A percentile compares a stretch with the other conserved stretches of the same genome.
phyloP scores from a whole-genome alignment of 139 green algal species.

The Pseudopediastrum boryanum region DNA sequence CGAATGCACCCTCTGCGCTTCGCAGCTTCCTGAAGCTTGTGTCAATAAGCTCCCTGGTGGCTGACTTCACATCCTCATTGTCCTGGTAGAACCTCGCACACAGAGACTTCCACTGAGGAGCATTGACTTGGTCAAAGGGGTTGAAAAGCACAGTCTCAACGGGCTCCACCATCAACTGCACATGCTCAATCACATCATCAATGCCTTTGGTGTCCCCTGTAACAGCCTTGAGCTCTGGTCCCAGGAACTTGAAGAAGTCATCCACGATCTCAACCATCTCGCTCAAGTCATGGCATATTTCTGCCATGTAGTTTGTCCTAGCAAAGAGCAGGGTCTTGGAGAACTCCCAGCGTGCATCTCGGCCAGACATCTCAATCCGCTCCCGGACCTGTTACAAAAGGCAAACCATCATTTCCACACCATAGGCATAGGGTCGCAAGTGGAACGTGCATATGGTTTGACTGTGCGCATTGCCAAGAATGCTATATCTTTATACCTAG shows the following conservation, averaged over 20 bases:
- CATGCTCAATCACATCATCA: constrained; percentile 73
- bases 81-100: constrained; percentile 73
- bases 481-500: too few species aligned
- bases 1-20: constrained; percentile 83
- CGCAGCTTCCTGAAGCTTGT: constrained; percentile 91
- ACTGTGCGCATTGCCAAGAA: too few species aligned
- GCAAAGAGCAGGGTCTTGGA: constrained; percentile 86
- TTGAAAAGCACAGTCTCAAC: constrained; percentile 70
- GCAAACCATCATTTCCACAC: too few species aligned
- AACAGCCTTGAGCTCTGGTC: constrained; percentile 91
- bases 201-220: constrained; percentile 80
- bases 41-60: constrained; percentile 85
- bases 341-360: constrained; percentile 94
- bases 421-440: too few species aligned
- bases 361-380: constrained; percentile 82
- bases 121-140: constrained; percentile 73
- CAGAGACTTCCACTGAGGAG: constrained; percentile 66
- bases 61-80: constrained; percentile 64
- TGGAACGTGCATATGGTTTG: too few species aligned
- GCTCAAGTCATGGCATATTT: constrained; percentile 81
- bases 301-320: constrained; percentile 84
- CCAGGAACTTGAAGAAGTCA: constrained; percentile 91
- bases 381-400: constrained; percentile 79
- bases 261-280: constrained; percentile 87
- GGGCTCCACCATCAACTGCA: constrained; percentile 84